Base-by-base conservation (phyloP, 768 basidiomycete genomes). In the Kwoniella pini region DNA sequence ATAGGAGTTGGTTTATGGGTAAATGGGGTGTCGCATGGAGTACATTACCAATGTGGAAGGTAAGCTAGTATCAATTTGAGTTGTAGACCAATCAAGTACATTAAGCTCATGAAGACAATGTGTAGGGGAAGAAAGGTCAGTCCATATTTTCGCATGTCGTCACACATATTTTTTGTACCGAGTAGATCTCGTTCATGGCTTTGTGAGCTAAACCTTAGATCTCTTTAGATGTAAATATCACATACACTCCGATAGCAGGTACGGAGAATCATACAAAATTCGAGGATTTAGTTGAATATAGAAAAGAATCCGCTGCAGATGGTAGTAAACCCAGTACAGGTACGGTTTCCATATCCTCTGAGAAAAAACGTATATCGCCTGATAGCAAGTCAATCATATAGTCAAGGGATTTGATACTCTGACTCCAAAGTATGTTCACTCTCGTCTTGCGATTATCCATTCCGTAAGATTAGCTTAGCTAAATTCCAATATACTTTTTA, bases 21-120 rank as follows among this genome's bases (percentile, higher is more conserved):
- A 64, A 56, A 30, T 79, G 80, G 80, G 68, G 79, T 44, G 80
- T 81, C 11, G 75, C 72, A 2, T 79, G 79, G 69, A 79, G 78
- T 44, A 82, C 81, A 0, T 62, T 82, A 28, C 80, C 81, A 3
- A 77, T 82, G 60, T 82, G 81, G 81, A 81, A 80, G 75, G 80
- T 80, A 51, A 66, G 76, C 56, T 24, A 26, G 19, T 27, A 36
- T 24, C n/a, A n/a, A n/a, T 21, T 19, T 13, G 3, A 26, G 26
- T 33, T 46, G 15, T 28, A n/a, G 30, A 6, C 40, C n/a, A 17
- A 42, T 6, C 40, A 6, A 5, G 31, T 4, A 15, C 24, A 13
- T 54, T 5, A 17, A 22, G 45, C 24, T 48, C 12, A 38, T 44
- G n/a, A 26, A 21, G 6, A 49, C 31, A 13, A 36, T 36, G 7